Evolutionary conservation across 306 rosid species (phyloP).

Genomic region (Ormosia semicastrata): DNA sequence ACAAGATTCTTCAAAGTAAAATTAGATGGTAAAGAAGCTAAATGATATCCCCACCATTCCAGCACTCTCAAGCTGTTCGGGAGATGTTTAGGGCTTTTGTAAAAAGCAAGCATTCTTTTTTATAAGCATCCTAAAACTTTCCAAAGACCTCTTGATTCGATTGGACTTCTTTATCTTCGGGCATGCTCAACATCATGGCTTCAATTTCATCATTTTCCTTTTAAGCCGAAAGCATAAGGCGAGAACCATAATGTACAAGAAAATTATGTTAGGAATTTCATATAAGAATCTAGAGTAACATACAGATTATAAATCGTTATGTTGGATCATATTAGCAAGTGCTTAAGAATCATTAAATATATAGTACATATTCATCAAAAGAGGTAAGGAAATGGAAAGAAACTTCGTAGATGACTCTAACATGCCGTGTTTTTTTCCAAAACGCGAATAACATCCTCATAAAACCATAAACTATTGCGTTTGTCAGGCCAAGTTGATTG

Average conservation of each 20-base stretch:
- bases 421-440: not conserved
- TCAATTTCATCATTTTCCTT: not conserved
- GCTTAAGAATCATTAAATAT: not conserved
- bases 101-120: not conserved
- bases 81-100: not conserved
- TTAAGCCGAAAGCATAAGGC: not conserved
- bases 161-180: not conserved
- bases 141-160: not conserved
- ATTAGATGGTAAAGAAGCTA: not conserved
- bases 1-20: not conserved
- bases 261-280: not conserved
- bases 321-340: not conserved
- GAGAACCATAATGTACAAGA: too few relatives aligned
- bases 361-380: not conserved
- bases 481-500: too few relatives aligned
- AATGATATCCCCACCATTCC: not conserved
- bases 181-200: not conserved
- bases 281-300: not conserved
- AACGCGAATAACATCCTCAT: too few relatives aligned
- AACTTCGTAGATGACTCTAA: not conserved
- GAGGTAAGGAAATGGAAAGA: not conserved
- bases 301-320: not conserved
- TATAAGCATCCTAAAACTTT: not conserved
- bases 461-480: too few relatives aligned
- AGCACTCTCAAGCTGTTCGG: constrained; percentile 1